These are phyloP conservation scores for Malus sylvestris DNA, from an alignment of 306 rosid species.

Conservation along the genomic window DNA sequence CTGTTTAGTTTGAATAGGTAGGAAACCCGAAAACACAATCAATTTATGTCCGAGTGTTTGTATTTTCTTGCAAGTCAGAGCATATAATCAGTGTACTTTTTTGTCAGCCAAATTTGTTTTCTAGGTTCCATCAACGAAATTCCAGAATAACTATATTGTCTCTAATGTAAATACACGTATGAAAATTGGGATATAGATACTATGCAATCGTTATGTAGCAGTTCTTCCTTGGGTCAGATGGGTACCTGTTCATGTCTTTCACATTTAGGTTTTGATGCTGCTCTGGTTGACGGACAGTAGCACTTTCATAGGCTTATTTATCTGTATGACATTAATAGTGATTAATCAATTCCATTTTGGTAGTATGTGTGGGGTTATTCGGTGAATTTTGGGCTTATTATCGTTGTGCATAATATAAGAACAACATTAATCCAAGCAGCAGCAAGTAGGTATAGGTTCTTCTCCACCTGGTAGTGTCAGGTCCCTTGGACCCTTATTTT, in stretches of 20 bases:
- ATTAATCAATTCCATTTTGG: no score
- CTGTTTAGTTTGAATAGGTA: background rate
- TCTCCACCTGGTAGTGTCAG: background rate
- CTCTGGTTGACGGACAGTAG: background rate
- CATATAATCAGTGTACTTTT: background rate
- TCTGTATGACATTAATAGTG: background rate
- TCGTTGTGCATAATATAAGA: background rate
- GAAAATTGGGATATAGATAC: background rate
- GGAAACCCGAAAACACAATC: background rate
- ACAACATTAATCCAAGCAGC: background rate
- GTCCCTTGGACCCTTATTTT: background rate
- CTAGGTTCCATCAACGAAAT: background rate
- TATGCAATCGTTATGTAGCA: background rate
- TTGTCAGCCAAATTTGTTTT: background rate
- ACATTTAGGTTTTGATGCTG: background rate
- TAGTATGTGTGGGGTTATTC: background rate
- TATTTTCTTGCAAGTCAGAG: background rate
- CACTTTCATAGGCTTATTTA: background rate
- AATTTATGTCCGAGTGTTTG: background rate
- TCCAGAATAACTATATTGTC: background rate
- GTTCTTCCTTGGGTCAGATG: background rate
- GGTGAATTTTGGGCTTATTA: background rate
- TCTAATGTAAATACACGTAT: background rate
- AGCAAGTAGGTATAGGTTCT: background rate
- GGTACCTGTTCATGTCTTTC: background rate